phyloP scores from a whole-genome alignment of 805 yeast genomes.

The Hermanozyma aechmeae region DNA sequence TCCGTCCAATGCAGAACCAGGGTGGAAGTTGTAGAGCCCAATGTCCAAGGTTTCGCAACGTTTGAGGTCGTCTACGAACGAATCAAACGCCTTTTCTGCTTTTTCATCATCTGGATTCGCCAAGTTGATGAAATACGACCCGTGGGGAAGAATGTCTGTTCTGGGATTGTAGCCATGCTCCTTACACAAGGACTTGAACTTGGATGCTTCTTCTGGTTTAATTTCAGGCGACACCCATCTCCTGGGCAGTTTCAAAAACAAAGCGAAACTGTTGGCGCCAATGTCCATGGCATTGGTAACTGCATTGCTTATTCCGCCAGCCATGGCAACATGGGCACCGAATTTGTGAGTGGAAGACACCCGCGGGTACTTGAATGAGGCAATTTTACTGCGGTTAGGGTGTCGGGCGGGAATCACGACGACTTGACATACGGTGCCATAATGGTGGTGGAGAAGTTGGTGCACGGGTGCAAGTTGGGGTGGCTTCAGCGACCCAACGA shows the following conservation, averaged over 20 bases:
- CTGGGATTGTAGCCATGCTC: constrained; percentile 59
- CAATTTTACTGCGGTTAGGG: too few relatives aligned
- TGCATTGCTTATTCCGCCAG: constrained; percentile 74
- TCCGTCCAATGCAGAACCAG: constrained; percentile 74
- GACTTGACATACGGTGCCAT: too few relatives aligned
- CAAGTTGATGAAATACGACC: constrained; percentile 85
- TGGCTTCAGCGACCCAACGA: too few relatives aligned
- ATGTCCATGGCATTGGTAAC: constrained; percentile 47
- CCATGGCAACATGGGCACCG: constrained; percentile 85
- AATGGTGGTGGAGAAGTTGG: too few relatives aligned
- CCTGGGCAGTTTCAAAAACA: constrained; percentile 84
- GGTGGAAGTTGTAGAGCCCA: constrained; percentile 87
- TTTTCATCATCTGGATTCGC: constrained; percentile 86
- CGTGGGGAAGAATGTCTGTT: constrained; percentile 86
- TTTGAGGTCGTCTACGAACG: constrained; percentile 76
- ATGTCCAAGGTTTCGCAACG: constrained; percentile 82
- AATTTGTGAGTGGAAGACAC: constrained; percentile 43
- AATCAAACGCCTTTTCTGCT: constrained; percentile 62
- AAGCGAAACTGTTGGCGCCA: constrained; percentile 77
- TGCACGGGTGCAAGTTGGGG: too few relatives aligned
- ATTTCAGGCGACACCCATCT: constrained; percentile 84
- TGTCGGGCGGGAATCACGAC: too few relatives aligned
- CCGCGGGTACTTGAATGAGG: constrained; percentile 29
- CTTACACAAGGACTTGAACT: constrained; percentile 57
- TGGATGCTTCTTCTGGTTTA: constrained; percentile 53